Percentiles rank a stretch among this genome's conserved stretches.
Evolutionary conservation across 495 filamentous ascomycete species (phyloP).

Genomic region (Lasiosphaeria ovina): DNA sequence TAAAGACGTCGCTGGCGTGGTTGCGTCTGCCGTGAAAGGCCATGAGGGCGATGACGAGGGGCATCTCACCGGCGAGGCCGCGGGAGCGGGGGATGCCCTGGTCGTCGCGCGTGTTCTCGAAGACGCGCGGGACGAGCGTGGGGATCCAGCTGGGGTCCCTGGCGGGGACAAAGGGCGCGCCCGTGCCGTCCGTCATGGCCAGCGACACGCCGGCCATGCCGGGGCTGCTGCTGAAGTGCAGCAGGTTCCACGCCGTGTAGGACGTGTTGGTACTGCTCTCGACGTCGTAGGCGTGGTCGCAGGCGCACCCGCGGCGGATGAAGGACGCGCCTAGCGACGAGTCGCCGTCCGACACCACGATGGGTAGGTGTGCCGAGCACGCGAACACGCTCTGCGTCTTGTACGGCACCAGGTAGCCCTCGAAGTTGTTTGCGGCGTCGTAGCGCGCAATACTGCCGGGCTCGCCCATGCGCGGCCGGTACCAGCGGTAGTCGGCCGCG

Average conservation of each 20-base stretch:
- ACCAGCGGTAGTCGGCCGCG: slow-evolving; percentile 25
- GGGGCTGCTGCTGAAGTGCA: slow-evolving; percentile 21
- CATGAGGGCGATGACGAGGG: slow-evolving; percentile 32
- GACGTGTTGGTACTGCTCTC: background rate
- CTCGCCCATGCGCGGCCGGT: slow-evolving; percentile 1
- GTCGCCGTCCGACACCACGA: slow-evolving; percentile 28
- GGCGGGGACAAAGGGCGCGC: slow-evolving; percentile 21
- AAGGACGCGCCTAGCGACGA: slow-evolving; percentile 18
- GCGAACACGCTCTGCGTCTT: slow-evolving; percentile 28
- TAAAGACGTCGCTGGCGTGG: slow-evolving; percentile 22
- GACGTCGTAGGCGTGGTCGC: slow-evolving; percentile 7
- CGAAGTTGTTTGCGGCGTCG: background rate
- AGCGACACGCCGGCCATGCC: slow-evolving; percentile 23
- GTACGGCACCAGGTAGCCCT: slow-evolving; percentile 7
- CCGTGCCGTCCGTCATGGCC: slow-evolving; percentile 1
- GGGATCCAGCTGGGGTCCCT: slow-evolving; percentile 32
- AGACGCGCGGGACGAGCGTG: slow-evolving; percentile 30
- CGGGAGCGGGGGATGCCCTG: slow-evolving; percentile 7
- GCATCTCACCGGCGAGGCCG: slow-evolving; percentile 30
- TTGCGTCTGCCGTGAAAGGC: slow-evolving; percentile 21
- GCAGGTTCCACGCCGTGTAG: slow-evolving; percentile 17
- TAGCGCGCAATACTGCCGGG: slow-evolving; percentile 18
- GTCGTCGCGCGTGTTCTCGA: slow-evolving; percentile 15
- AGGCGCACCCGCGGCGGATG: slow-evolving; percentile 13
- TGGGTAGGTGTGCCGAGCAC: slow-evolving; percentile 34